phyloP scores from a whole-genome alignment of 1,284 basidiomycete genomes.

The Tilletia caries region DNA sequence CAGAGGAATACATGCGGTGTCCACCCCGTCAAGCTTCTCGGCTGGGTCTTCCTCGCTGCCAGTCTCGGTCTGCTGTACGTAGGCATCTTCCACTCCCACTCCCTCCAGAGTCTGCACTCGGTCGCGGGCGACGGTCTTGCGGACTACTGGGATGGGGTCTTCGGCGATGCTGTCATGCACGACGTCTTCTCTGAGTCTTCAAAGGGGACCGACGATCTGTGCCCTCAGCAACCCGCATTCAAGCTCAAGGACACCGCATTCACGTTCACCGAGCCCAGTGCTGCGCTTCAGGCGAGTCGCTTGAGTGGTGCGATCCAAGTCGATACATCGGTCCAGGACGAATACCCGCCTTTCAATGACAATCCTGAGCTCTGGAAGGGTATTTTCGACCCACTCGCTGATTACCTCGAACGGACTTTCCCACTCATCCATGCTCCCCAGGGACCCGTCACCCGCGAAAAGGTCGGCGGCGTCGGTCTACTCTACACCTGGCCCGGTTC shows the following conservation, averaged over 20 bases:
- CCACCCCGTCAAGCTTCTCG: conserved; percentile 1
- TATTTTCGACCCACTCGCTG: conserved; percentile 33
- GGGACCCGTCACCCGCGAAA: conserved; percentile 26
- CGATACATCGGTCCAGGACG: conserved; percentile 34
- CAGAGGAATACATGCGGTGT: not conserved
- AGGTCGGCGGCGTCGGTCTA: conserved; percentile 66
- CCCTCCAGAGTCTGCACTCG: not conserved
- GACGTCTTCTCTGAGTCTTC: not conserved
- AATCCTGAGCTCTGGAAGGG: conserved; percentile 28
- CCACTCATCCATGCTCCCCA: conserved; percentile 25
- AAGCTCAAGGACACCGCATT: not conserved
- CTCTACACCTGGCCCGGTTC: conserved; percentile 66
- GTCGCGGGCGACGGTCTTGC: not conserved
- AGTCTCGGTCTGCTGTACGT: not conserved
- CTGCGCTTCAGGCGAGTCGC: not conserved
- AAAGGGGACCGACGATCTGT: not conserved
- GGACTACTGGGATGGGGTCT: not conserved
- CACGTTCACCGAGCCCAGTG: not conserved
- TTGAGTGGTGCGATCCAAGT: conserved; percentile 29
- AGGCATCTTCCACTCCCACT: not conserved
- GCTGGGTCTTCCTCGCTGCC: not conserved
- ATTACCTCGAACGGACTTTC: conserved; percentile 28
- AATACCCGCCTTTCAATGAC: conserved; percentile 31
- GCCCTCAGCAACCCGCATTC: conserved; percentile 1
- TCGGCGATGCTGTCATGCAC: not conserved